Conservation (phyloP, 306 rosid species). For the Ziziphus jujuba region DNA sequence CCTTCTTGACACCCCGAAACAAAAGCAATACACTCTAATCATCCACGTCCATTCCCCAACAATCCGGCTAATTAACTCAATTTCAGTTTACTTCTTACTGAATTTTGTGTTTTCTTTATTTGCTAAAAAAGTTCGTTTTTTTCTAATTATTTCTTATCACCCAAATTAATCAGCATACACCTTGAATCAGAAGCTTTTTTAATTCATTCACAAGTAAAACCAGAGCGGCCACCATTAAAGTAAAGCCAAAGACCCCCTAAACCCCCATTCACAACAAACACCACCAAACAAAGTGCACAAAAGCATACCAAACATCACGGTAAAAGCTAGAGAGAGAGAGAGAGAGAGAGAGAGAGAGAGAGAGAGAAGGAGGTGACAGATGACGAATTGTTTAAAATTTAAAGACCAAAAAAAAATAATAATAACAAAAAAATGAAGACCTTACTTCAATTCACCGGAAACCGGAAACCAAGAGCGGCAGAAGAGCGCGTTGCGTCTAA, state of each 20-base stretch:
- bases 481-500: conserved; percentile 62
- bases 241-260: neutral
- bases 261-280: neutral
- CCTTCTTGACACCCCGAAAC: neutral
- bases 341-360: neutral
- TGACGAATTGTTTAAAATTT: neutral
- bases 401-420: no score
- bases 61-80: neutral
- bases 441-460: conserved; percentile 62
- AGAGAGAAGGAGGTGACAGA: no score
- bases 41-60: neutral
- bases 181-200: neutral
- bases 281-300: neutral
- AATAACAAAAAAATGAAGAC: neutral
- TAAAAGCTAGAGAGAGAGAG: neutral
- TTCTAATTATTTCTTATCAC: neutral
- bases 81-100: no score
- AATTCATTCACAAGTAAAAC: neutral
- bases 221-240: neutral
- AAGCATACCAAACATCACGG: neutral
- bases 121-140: no score
- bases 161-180: neutral
- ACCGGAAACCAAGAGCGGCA: conserved; percentile 86
- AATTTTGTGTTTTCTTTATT: no score
- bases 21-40: neutral